Percentiles rank a stretch among this genome's conserved stretches.
These are phyloP conservation scores for Geotrichum phurueaensis DNA, from an alignment of 1,139 yeast species.

Conservation along the genomic window DNA sequence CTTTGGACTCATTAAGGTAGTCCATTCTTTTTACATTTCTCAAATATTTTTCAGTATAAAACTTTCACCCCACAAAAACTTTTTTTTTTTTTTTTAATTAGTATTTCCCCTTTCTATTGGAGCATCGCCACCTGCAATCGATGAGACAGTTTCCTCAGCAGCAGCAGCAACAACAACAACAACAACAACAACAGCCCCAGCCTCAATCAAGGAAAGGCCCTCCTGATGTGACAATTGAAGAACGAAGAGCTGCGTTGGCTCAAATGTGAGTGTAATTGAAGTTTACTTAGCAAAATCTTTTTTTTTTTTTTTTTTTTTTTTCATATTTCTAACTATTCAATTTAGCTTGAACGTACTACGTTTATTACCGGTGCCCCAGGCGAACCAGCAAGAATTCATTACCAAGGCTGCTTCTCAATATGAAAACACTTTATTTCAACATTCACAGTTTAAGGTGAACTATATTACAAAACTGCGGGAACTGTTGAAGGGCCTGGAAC, in stretches of 20 bases:
- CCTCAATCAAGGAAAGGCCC: neutral
- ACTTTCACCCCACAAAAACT: no score
- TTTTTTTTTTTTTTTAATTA: neutral
- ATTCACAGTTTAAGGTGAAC: neutral
- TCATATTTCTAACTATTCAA: neutral
- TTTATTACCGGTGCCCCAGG: neutral
- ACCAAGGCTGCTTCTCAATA: neutral
- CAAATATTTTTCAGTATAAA: no score
- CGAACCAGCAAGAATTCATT: neutral
- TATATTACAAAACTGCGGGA: neutral
- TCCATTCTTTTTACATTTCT: no score
- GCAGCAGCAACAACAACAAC: conserved; percentile 1
- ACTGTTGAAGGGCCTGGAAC: neutral
- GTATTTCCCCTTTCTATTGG: neutral
- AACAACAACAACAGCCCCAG: conserved; percentile 2
- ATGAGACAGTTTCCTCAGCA: conserved; percentile 1
- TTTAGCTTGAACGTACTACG: conserved; percentile 1
- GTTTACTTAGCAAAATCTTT: neutral
- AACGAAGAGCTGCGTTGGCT: neutral
- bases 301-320: neutral
- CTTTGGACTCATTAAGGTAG: no score
- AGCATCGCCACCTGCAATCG: no score
- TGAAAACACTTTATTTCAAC: conserved; percentile 1
- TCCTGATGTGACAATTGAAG: neutral
- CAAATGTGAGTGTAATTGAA: neutral